These are phyloP conservation scores for Neoboletus subvelutipes DNA, from an alignment of 768 basidiomycete species.

Conservation along the genomic window DNA sequence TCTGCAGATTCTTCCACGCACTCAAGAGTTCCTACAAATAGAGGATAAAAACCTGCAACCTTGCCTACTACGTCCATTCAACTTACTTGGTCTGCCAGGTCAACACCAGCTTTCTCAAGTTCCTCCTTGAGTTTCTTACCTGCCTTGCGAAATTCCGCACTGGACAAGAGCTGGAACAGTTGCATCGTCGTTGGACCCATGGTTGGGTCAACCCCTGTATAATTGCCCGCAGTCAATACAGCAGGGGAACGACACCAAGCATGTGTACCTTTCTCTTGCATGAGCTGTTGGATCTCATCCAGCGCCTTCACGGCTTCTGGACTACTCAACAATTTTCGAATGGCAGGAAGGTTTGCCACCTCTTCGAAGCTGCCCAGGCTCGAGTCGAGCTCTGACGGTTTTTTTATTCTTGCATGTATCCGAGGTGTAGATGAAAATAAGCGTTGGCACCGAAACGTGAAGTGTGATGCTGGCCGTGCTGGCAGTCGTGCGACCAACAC, in stretches of 20 bases:
- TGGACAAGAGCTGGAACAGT: slow-evolving; percentile 54
- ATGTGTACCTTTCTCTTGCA: slow-evolving; percentile 49
- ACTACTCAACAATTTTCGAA: slow-evolving; percentile 47
- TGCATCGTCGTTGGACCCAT: slow-evolving; percentile 50
- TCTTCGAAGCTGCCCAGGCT: slow-evolving; percentile 43
- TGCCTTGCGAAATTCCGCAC: slow-evolving; percentile 51
- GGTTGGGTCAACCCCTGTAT: slow-evolving; percentile 48
- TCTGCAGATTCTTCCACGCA: slow-evolving; percentile 35
- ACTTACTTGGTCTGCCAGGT: slow-evolving; percentile 53
- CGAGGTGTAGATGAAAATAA: slow-evolving; percentile 31
- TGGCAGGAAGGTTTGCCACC: slow-evolving; percentile 40
- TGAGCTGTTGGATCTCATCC: slow-evolving; percentile 40
- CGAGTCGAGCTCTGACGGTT: slow-evolving; percentile 31
- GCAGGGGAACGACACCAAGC: neutral
- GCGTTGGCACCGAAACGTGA: slow-evolving; percentile 20
- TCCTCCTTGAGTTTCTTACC: slow-evolving; percentile 47
- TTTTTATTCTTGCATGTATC: slow-evolving; percentile 29
- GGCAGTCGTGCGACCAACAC: slow-evolving; percentile 15
- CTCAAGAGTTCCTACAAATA: slow-evolving; percentile 46
- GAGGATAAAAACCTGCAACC: neutral
- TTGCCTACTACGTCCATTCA: neutral
- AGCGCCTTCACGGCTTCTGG: slow-evolving; percentile 53
- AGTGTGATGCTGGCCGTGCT: slow-evolving; percentile 11
- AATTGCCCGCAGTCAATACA: neutral
- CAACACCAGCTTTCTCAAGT: slow-evolving; percentile 59